A percentile compares a stretch with the other conserved stretches of the same genome.
These are phyloP conservation scores for Euphrasia confusa DNA, from an alignment of 257 asterid species.

Conservation along the genomic window DNA sequence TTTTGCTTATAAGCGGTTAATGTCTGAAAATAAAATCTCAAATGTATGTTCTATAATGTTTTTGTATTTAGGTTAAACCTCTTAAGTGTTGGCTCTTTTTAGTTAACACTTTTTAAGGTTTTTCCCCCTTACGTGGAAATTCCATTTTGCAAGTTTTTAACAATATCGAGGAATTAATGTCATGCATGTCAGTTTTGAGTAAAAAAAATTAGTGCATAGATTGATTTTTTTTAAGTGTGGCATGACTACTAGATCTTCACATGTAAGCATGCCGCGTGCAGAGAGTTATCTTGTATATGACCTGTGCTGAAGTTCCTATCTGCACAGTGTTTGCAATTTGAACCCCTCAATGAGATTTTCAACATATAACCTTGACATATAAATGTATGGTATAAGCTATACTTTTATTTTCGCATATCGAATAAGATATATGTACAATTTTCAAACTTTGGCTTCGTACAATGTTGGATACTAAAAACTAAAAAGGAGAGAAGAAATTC, in stretches of 20 bases:
- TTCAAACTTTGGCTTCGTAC: conserved; percentile 15
- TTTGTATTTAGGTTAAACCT: not conserved
- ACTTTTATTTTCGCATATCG: conserved; percentile 9
- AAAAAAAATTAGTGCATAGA: not conserved
- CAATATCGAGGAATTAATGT: conserved; percentile 8
- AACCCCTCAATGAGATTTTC: not conserved
- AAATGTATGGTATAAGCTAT: conserved; percentile 2
- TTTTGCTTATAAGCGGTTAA: not conserved
- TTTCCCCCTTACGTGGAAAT: not conserved
- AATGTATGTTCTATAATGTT: not conserved
- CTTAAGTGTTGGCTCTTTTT: not conserved
- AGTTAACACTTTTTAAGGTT: not conserved
- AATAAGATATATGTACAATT: not conserved
- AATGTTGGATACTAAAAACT: conserved; percentile 25
- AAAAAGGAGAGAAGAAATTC: no score
- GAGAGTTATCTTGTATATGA: not conserved
- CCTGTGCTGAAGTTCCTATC: not conserved
- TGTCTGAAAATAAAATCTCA: not conserved
- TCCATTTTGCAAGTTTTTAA: conserved; percentile 7
- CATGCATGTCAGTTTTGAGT: not conserved
- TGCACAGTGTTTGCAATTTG: conserved; percentile 16
- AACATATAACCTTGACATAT: not conserved
- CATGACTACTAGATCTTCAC: not conserved
- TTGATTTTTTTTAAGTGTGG: conserved; percentile 1
- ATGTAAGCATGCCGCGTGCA: not conserved